Percentiles rank a stretch among this genome's conserved stretches.
Conservation (phyloP, 2,329 filamentous ascomycete species). For the Beauveria rudraprayagi region DNA sequence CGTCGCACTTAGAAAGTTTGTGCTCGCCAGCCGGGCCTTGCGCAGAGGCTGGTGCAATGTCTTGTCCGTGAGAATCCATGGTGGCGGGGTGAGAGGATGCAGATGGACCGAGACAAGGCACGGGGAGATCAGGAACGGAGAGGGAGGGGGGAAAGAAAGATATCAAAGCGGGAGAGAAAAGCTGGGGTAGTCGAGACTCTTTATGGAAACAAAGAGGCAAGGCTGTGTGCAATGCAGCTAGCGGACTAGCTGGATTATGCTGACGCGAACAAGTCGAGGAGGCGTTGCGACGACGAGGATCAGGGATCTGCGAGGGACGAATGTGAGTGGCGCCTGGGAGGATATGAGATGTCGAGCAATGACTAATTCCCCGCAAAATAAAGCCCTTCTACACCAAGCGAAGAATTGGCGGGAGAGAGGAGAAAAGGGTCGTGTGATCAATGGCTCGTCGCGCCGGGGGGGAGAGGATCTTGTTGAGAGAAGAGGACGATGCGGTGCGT, state of each 20-base stretch:
- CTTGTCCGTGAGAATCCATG: slow-evolving; percentile 3
- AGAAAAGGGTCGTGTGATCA: neutral
- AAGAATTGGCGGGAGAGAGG: too few relatives aligned
- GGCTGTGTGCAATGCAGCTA: neutral
- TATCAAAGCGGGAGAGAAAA: neutral
- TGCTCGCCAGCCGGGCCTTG: neutral
- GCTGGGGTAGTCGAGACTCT: neutral
- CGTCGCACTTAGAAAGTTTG: neutral
- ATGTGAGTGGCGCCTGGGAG: neutral
- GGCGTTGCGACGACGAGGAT: neutral
- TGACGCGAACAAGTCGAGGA: neutral
- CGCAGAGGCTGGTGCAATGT: neutral
- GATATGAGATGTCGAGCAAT: neutral
- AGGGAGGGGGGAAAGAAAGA: neutral
- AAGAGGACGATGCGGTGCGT: neutral
- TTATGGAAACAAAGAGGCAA: neutral
- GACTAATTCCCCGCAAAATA: neutral
- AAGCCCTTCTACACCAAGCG: too few relatives aligned
- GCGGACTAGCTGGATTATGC: neutral
- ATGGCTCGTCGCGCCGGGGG: neutral
- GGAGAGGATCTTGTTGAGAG: neutral
- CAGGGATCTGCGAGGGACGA: neutral
- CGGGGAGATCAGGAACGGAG: neutral
- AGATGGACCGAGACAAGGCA: neutral
- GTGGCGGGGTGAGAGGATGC: neutral